Evolutionary conservation across 352 stramenopile species (phyloP).

Genomic region (Saprolegnia diclina): DNA sequence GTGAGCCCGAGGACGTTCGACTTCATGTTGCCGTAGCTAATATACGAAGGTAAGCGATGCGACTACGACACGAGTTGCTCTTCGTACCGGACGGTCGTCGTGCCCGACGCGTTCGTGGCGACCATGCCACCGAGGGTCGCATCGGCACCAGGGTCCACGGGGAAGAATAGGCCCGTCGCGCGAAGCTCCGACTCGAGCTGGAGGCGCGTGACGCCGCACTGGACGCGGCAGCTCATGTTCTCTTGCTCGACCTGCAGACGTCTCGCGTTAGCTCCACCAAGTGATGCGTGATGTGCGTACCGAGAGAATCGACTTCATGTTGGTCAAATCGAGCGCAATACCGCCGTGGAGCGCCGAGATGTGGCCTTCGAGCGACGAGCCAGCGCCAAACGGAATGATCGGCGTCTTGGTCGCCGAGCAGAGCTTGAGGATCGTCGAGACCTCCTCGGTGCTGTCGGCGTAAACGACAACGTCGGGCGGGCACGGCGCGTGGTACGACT

Average conservation of each 20-base stretch:
- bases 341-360: constrained; percentile 86
- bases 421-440: constrained; percentile 86
- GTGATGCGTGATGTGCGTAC: constrained; percentile 28
- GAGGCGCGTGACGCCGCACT: constrained; percentile 91
- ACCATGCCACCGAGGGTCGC: constrained; percentile 96
- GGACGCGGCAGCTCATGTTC: constrained; percentile 88
- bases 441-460: constrained; percentile 81
- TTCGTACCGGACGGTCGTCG: constrained; percentile 72
- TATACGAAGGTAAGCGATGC: constrained; percentile 22
- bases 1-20: constrained; percentile 93
- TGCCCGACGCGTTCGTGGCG: constrained; percentile 85
- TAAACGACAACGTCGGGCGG: constrained; percentile 85
- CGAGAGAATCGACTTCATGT: constrained; percentile 67
- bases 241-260: constrained; percentile 46
- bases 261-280: constrained; percentile 6
- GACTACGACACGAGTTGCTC: not conserved
- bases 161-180: constrained; percentile 90
- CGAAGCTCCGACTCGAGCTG: constrained; percentile 86
- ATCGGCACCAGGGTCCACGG: constrained; percentile 96
- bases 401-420: constrained; percentile 77
- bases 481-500: constrained; percentile 85
- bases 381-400: constrained; percentile 93
- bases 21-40: constrained; percentile 95
- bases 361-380: constrained; percentile 93
- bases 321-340: constrained; percentile 88